These are phyloP conservation scores for Corynascus novoguineensis DNA, from an alignment of 495 filamentous ascomycete species.

Conservation along the genomic window DNA sequence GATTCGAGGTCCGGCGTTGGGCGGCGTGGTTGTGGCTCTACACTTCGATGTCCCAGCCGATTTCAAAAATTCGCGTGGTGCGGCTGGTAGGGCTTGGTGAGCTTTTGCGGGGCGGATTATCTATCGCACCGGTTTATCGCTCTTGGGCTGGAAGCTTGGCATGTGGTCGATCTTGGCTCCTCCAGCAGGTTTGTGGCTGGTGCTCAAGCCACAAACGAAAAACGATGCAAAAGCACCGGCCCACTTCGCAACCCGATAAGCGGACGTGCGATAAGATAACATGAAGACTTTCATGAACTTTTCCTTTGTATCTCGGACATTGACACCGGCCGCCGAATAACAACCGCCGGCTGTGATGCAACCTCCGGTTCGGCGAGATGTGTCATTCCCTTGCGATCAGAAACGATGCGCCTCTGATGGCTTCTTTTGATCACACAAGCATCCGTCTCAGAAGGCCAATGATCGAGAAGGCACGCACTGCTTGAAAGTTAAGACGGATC, in stretches of 20 bases:
- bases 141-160: background rate
- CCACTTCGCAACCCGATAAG: background rate
- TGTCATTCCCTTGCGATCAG: too few species aligned
- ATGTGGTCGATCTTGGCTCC: too few species aligned
- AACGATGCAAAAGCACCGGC: constrained; percentile 2
- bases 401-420: too few species aligned
- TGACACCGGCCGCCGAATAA: background rate
- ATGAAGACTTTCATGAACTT: too few species aligned
- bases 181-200: constrained; percentile 3
- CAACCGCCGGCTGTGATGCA: too few species aligned
- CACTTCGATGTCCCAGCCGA: constrained; percentile 28
- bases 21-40: constrained; percentile 37
- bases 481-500: too few species aligned
- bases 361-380: too few species aligned
- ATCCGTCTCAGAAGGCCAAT: too few species aligned
- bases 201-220: constrained; percentile 7
- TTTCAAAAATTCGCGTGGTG: constrained; percentile 36
- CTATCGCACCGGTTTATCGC: constrained; percentile 18
- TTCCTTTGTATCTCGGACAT: too few species aligned
- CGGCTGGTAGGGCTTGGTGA: constrained; percentile 30
- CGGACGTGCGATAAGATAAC: background rate
- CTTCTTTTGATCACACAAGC: too few species aligned
- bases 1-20: constrained; percentile 34
- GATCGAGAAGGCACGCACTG: too few species aligned
- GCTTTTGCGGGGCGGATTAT: constrained; percentile 27